Conservation (phyloP, 148 eudicot species). For the Salicornia ramosissima region DNA sequence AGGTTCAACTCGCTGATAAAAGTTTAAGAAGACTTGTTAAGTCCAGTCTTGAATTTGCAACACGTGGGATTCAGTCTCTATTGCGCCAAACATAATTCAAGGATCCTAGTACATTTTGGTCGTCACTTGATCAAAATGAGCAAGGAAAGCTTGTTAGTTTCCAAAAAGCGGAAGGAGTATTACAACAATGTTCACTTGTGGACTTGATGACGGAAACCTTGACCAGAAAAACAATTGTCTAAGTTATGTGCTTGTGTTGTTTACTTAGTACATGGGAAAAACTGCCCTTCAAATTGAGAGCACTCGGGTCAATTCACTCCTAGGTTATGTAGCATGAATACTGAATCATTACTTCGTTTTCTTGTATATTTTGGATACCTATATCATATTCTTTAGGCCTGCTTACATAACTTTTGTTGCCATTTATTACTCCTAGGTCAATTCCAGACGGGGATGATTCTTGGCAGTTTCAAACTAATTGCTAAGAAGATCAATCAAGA, state of each 20-base stretch:
- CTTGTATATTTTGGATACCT: no score
- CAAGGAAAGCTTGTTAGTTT: slow-evolving; percentile 65
- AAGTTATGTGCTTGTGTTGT: slow-evolving; percentile 46
- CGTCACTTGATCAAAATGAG: slow-evolving; percentile 58
- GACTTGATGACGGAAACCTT: slow-evolving; percentile 17
- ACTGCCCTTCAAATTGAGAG: slow-evolving; percentile 56
- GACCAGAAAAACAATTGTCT: slow-evolving; percentile 25
- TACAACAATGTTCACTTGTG: slow-evolving; percentile 44
- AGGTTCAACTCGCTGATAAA: no score
- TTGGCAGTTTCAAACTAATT: slow-evolving; percentile 45
- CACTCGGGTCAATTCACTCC: slow-evolving; percentile 48
- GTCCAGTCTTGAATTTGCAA: no score
- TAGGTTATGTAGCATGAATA: not conserved
- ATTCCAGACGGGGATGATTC: slow-evolving; percentile 63
- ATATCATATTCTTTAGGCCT: no score
- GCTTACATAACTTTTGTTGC: no score
- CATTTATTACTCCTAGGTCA: no score
- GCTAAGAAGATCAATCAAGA: slow-evolving; percentile 31
- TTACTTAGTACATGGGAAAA: slow-evolving; percentile 56
- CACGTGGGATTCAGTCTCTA: no score
- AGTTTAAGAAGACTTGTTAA: no score
- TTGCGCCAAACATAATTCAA: no score
- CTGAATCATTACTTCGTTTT: not conserved
- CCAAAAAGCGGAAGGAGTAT: slow-evolving; percentile 53
- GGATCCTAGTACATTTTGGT: no score